Percentiles rank a stretch among this genome's conserved stretches.
These are phyloP conservation scores for Bothriochloa decipiens DNA, from an alignment of 176 grass and related monocot species.

Conservation along the genomic window DNA sequence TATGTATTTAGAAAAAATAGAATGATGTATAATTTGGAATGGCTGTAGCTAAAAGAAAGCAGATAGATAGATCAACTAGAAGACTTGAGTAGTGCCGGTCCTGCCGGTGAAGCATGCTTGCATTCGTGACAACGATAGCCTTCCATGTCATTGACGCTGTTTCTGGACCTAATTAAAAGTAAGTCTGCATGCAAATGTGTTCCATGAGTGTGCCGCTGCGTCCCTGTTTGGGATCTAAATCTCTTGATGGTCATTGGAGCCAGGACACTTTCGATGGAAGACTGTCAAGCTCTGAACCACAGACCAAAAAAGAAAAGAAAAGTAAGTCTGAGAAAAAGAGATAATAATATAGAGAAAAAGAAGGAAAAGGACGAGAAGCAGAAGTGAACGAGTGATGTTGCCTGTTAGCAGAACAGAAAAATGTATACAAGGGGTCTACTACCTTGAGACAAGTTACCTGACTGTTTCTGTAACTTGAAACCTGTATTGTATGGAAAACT, in stretches of 20 bases:
- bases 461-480: not conserved
- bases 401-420: slow-evolving; percentile 8
- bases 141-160: too few relatives aligned
- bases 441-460: not conserved
- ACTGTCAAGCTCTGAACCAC: slow-evolving; percentile 32
- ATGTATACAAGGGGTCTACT: slow-evolving; percentile 20
- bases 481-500: slow-evolving; percentile 12
- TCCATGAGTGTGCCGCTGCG: too few relatives aligned
- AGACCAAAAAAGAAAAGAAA: slow-evolving; percentile 40
- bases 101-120: too few relatives aligned
- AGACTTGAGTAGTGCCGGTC: too few relatives aligned
- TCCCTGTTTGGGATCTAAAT: slow-evolving; percentile 47
- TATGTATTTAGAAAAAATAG: too few relatives aligned
- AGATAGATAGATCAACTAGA: too few relatives aligned
- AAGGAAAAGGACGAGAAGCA: slow-evolving; percentile 64
- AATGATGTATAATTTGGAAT: too few relatives aligned
- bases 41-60: too few relatives aligned
- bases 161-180: too few relatives aligned
- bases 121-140: too few relatives aligned
- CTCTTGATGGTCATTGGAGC: slow-evolving; percentile 33
- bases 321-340: slow-evolving; percentile 35
- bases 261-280: slow-evolving; percentile 24
- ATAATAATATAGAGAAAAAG: slow-evolving; percentile 38
- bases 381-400: slow-evolving; percentile 33
- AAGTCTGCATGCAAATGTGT: too few relatives aligned